Evolutionary conservation across 169 alveolate species (phyloP), one percentile per base, ranked within the genome.

Genomic region (Plasmodium adleri): DNA sequence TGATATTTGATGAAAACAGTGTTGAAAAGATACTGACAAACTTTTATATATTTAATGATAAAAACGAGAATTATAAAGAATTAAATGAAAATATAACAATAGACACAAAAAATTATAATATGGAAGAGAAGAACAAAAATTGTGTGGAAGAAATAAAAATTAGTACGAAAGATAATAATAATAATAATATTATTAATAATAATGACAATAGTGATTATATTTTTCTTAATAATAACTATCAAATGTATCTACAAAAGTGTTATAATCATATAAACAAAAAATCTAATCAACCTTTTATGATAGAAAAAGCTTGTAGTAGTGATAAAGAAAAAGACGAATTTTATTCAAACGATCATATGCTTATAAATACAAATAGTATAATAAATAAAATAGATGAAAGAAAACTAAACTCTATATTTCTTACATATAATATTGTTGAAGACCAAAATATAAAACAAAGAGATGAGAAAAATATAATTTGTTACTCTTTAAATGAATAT

Each of bases 181-280:
- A 47, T 39, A 12, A 6, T 60, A 17, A 63, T 59, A 7, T 9
- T 13, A 8, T 0, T 5, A 17, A 9, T 70, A 3, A 47, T 49
- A 10, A 9, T 15, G 8, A 10, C 10, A 70, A 7, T 10, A 8
- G 47, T 12, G 67, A 78, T 20, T 78, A 64, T 50, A 78, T 78
- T 50, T 78, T 78, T 28, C 49, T 45, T 17, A 66, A 78, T 45
- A 52, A 17, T 13, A 64, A 78, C 17, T 78, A 50, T 64, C 78
- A 78, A 24, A 78, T 9, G 56, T 78, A 78, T 47, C 89, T 26
- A 13, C 73, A 58, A 47, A 78, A 78, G 47, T 45, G 32, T 7
- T 66, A 49, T 59, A 59, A 78, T 26, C 9, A 24, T 45, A 24
- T 7, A 20, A 5, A 7, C 9, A 22, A 13, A 13, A 45, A 78